Evolutionary conservation across 768 basidiomycete species (phyloP), one percentile per base, ranked within the genome.

Genomic region (Pholiota conissans): DNA sequence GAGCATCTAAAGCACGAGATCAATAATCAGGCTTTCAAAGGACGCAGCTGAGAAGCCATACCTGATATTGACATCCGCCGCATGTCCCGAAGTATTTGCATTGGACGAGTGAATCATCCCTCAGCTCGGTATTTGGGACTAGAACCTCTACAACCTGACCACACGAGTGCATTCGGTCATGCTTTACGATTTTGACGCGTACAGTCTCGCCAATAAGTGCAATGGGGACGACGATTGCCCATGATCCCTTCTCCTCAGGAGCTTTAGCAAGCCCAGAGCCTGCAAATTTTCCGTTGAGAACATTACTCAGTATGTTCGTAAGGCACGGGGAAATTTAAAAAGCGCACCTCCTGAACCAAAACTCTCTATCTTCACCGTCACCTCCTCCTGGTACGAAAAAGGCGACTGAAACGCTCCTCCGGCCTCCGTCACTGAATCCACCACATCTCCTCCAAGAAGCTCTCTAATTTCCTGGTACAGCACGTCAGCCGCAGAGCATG

Each of bases 31-130:
- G 14, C 32, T 1, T 7, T 39, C 40, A 46, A n/a, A 18, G 18
- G 10, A 16, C 49, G 20, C 18, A 40, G 16, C 34, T 37, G 14
- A 48, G 34, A 5, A n/a, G 16, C 52, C 74, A 14, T 37, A 89
- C 92, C 77, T 97, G 95, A 69, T 94, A 93, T 71, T 98, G 96
- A 69, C 96, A 99, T 1, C 96, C 96, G 0, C 84, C 91, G 71
- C 95, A 98, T 35, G 74, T 76, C 0, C 90, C 90, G 75, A 97
- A 98, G 69, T 98, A 95, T 60, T 85, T 83, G 74, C 96, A 98
- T 59, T 79, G 76, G 0, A 91, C 81, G 22, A 83, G 75, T 27
- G 71, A 77, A 62, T 84, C 76, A 62, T 94, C 91, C 52, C 95
- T 76, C 55, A 90, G 72, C 35, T 79, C 80, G 0, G 68, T 59